phyloP scores from a whole-genome alignment of 2,329 filamentous ascomycete species.

The Thielaviopsis euricoi region DNA sequence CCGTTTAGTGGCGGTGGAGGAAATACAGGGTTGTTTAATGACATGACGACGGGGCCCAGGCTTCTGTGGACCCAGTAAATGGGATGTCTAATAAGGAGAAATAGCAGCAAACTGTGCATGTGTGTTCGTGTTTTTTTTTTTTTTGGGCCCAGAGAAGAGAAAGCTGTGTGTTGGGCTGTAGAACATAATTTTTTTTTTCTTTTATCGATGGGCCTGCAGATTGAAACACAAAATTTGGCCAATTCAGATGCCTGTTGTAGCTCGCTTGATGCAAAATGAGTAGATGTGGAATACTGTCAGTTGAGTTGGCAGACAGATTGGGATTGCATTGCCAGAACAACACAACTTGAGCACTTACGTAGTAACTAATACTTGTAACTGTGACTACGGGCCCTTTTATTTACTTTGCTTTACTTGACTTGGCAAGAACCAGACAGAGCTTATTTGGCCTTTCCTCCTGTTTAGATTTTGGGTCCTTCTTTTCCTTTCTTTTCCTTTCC shows the following conservation, averaged over 20 bases:
- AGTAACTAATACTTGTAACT: no score
- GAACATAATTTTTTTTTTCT: no score
- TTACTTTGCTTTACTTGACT: no score
- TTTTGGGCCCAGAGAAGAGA: no score
- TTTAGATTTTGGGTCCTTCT: no score
- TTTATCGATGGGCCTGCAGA: neutral
- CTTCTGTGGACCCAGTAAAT: neutral
- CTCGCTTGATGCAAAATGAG: neutral
- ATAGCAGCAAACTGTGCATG: no score
- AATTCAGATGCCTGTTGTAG: neutral
- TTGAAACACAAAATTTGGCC: neutral
- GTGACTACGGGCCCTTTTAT: no score
- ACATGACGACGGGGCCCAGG: neutral
- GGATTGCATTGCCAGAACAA: neutral
- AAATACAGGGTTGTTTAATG: neutral
- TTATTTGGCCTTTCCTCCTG: slow-evolving; percentile 5
- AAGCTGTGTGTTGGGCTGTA: neutral
- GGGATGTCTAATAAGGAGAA: neutral
- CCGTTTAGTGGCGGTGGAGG: neutral
- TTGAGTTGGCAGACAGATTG: neutral
- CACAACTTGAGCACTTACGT: neutral
- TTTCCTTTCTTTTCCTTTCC: no score
- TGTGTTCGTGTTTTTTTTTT: no score
- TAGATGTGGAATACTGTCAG: neutral
- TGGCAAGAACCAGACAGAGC: no score